These are phyloP conservation scores for Boehmeria nivea DNA, from an alignment of 306 rosid genomes.

Conservation along the genomic window DNA sequence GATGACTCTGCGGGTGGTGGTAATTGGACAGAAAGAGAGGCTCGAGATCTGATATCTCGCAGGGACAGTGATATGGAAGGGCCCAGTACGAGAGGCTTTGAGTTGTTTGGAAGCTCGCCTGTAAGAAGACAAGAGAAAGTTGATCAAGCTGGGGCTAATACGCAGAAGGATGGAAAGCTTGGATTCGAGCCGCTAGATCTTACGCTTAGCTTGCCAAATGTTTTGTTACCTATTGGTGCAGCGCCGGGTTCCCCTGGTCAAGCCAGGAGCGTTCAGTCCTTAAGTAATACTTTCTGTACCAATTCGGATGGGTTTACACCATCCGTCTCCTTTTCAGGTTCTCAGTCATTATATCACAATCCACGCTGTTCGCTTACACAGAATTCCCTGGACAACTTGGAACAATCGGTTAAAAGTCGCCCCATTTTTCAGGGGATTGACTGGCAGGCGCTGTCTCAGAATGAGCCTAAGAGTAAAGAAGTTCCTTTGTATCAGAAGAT, in stretches of 20 bases:
- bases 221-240: conserved; percentile 83
- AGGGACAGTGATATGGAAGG: conserved; percentile 64
- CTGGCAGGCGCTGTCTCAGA: conserved; percentile 84
- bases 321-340: conserved; percentile 90
- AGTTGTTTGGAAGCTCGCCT: conserved; percentile 77
- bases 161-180: conserved; percentile 50
- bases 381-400: conserved; percentile 72
- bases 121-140: conserved; percentile 61
- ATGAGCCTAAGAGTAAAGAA: conserved; percentile 60
- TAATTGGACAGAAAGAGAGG: conserved; percentile 48
- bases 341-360: conserved; percentile 87
- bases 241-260: conserved; percentile 86
- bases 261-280: conserved; percentile 77
- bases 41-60: conserved; percentile 37
- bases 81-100: conserved; percentile 81
- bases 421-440: conserved; percentile 90
- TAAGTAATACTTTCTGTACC: conserved; percentile 61
- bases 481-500: conserved; percentile 55
- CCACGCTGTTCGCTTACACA: conserved; percentile 94
- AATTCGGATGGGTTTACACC: conserved; percentile 91
- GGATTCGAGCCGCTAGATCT: conserved; percentile 72
- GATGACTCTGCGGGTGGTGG: conserved; percentile 45
- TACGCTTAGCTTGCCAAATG: conserved; percentile 91
- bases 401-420: conserved; percentile 89
- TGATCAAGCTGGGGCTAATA: conserved; percentile 38